Evolutionary conservation across 2,329 filamentous ascomycete species (phyloP), one percentile per base, ranked within the genome.

Genomic region (Fusarium sp.): DNA sequence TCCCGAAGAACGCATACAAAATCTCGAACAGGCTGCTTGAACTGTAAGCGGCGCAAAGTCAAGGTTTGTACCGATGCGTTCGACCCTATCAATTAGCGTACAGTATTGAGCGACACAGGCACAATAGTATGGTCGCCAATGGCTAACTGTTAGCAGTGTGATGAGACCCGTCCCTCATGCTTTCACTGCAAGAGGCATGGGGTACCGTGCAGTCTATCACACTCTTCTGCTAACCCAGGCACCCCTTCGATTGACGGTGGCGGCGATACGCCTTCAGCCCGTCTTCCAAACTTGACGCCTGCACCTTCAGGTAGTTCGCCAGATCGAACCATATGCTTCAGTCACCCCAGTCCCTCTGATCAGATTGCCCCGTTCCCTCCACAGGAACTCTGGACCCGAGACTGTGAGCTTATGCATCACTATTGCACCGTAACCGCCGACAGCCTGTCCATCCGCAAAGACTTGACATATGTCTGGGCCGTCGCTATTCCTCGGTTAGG

Each of bases 31-130:
- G 72, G 72, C 37, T 74, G 72, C 53, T 50, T 49, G 36, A 70
- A 72, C 56, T 74, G 72, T 57, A 74, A 74, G 60, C 63, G 68
- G 8, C 70, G 72, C 32, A 74, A 73, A 51, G 71, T 74, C 23
- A 74, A 74, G 64, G 72, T 73, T 60, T 36, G 70, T 53, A 25
- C 23, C 23, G 6, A 6, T 39, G n/a, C 15, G 25, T 19, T 14
- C 45, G 17, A 21, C 36, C 36, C 14, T 31, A 25, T 13, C 35
- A 29, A 25, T 27, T 43, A 19, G 4, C 19, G 19, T 19, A 19
- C 19, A 19, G 19, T 19, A 17, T 17, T 51, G 36, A 13, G 31
- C 25, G 11, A n/a, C 13, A 33, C 13, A n/a, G 13, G 13, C 31
- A n/a, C 17, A 19, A 17, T 13, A 14, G 4, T 21, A 19, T 10